These are phyloP conservation scores for Pneumocystis murina DNA, from an alignment of 1,139 yeast genomes.

Conservation along the genomic window DNA sequence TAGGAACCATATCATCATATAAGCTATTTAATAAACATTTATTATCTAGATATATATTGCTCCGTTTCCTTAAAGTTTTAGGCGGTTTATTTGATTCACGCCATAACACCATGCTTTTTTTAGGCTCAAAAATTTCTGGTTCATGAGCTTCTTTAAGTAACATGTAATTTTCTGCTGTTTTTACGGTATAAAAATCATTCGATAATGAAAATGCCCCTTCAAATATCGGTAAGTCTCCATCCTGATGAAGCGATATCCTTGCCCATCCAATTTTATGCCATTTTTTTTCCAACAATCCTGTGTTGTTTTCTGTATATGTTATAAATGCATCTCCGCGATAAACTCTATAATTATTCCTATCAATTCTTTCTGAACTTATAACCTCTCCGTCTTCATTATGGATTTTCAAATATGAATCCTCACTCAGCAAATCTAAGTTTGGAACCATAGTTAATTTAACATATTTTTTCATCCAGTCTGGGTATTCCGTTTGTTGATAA, in stretches of 20 bases:
- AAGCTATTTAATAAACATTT: neutral
- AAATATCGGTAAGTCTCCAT: constrained; percentile 3
- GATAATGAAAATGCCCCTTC: constrained; percentile 12
- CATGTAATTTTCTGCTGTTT: constrained; percentile 3
- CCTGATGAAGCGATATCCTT: neutral
- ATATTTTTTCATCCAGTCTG: neutral
- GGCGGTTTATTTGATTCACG: constrained; percentile 2
- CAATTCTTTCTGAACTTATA: neutral
- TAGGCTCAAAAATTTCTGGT: neutral
- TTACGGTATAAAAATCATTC: constrained; percentile 8
- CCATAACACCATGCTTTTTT: constrained; percentile 12
- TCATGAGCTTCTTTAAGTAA: constrained; percentile 3
- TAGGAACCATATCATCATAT: neutral
- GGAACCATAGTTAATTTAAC: neutral
- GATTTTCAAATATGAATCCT: neutral
- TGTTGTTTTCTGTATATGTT: neutral
- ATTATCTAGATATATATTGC: neutral
- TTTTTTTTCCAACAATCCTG: neutral
- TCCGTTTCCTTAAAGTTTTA: neutral
- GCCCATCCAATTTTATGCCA: constrained; percentile 3
- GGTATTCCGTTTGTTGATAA: neutral
- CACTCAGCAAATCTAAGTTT: neutral
- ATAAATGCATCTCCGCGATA: neutral
- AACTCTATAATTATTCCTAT: neutral
- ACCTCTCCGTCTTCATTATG: neutral